Conservation (phyloP, 176 grass and related monocot genomes). For the Aegilops sharonensis region DNA sequence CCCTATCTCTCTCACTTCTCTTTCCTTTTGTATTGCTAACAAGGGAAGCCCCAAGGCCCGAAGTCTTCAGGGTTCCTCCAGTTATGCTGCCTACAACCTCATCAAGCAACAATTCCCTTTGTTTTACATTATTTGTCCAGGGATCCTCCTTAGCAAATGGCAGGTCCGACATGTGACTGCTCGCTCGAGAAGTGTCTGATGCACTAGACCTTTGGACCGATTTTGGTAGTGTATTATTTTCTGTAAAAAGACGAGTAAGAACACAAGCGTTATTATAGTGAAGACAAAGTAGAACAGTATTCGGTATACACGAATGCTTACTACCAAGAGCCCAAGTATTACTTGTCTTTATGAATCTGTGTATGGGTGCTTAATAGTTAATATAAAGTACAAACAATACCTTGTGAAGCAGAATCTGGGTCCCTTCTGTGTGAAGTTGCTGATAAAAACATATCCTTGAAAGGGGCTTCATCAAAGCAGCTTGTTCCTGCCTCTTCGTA, state of each 20-base stretch:
- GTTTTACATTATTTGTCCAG: slow-evolving; percentile 88
- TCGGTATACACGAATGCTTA: background rate
- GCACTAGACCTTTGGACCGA: slow-evolving; percentile 26
- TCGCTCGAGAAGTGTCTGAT: slow-evolving; percentile 39
- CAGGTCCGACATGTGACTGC: slow-evolving; percentile 49
- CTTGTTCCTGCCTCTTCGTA: slow-evolving; percentile 47
- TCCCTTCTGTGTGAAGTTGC: slow-evolving; percentile 49
- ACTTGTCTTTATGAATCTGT: background rate
- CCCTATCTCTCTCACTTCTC: slow-evolving; percentile 84
- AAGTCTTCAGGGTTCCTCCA: slow-evolving; percentile 44
- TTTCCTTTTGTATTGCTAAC: slow-evolving; percentile 75
- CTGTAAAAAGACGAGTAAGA: slow-evolving; percentile 39
- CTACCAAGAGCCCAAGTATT: background rate
- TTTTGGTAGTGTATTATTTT: slow-evolving; percentile 35
- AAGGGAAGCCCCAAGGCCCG: slow-evolving; percentile 49
- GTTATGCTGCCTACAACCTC: slow-evolving; percentile 79
- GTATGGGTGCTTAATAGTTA: background rate
- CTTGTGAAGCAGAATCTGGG: slow-evolving; percentile 32
- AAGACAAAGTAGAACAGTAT: slow-evolving; percentile 8
- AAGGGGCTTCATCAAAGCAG: slow-evolving; percentile 55
- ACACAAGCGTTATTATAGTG: background rate
- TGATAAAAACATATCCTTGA: slow-evolving; percentile 64
- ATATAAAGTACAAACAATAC: slow-evolving; percentile 23
- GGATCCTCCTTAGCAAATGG: slow-evolving; percentile 69
- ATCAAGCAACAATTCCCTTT: slow-evolving; percentile 81